A percentile compares a stretch with the other conserved stretches of the same genome.
These are phyloP conservation scores for Schizochytrium sp. DNA, from an alignment of 108 stramenopile species.

Conservation along the genomic window DNA sequence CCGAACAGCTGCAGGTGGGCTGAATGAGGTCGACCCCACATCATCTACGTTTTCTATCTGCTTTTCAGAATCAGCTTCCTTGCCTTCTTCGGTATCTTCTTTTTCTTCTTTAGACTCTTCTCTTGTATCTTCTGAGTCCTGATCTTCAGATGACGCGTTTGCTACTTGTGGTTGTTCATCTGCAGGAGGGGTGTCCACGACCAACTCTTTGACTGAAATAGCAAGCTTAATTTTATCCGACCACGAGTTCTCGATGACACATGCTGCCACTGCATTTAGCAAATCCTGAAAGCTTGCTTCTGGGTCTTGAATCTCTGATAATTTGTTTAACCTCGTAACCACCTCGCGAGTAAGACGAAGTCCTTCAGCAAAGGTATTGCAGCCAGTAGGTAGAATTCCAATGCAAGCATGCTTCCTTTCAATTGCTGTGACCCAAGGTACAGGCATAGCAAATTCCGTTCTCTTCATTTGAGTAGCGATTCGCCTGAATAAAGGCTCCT, in stretches of 20 bases:
- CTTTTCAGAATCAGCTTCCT: neutral
- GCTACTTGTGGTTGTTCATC: neutral
- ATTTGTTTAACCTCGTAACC: neutral
- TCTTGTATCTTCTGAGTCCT: neutral
- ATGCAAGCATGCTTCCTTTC: neutral
- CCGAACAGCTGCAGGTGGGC: neutral
- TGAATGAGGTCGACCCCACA: neutral
- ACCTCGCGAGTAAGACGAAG: neutral
- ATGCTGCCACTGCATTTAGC: neutral
- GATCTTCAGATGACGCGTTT: too few relatives aligned
- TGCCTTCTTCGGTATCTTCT: neutral
- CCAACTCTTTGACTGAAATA: neutral
- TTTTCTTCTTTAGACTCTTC: neutral
- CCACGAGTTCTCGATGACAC: neutral
- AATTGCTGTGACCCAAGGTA: constrained; percentile 48
- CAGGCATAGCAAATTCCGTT: constrained; percentile 29
- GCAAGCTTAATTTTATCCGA: constrained; percentile 30
- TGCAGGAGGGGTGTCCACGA: neutral
- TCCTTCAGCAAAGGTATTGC: neutral
- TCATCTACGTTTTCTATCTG: neutral
- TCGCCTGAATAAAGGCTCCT: neutral
- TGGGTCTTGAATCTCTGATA: neutral
- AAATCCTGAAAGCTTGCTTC: constrained; percentile 2
- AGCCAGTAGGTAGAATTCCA: neutral
- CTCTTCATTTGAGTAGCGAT: neutral